Evolutionary conservation across 768 basidiomycete genomes (phyloP), one percentile per base, ranked within the genome.

Genomic region (Agrocybe chaxingu): DNA sequence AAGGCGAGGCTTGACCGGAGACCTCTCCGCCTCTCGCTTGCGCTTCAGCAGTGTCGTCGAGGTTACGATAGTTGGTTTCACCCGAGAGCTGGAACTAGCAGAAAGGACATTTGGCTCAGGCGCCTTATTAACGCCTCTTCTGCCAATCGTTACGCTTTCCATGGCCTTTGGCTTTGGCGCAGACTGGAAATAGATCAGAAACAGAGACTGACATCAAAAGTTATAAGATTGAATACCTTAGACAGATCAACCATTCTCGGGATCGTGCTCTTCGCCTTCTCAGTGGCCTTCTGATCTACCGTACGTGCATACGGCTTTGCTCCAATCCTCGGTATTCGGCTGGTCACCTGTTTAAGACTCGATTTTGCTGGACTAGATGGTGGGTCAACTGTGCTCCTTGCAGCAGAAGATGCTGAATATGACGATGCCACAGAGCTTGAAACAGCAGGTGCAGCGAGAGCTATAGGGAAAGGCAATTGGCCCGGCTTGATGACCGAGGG

Each of bases 261-360:
- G 24, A 42, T 35, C 4, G 55, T 53, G 33, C 50, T 34, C 38
- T 45, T 59, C 3, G 51, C 19, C 13, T 48, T 52, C 19, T 43
- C 52, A 36, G 41, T 45, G n/a, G 46, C 40, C 42, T 57, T 65
- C 16, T 40, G 35, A n/a, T 45, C 34, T 8, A 46, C 51, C 7
- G 59, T 72, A 51, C 80, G 73, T 30, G 75, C 66, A 63, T 85
- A 86, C 2, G 83, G 84, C 47, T 84, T 85, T 19, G 63, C 64
- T 33, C 74, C 75, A 37, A 81, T 80, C 51, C 84, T 74, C 12
- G 84, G 84, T 57, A 86, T 86, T 61, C 74, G 74, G 63, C 84
- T 83, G 0, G 70, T 74, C 7, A 70, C 64, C 53, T 82, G 79
- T 58, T 75, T 80, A 46, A 84, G 59, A 40, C 53, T 72, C 12